Conservation (phyloP, 2,329 filamentous ascomycete genomes). For the Tricladium varicosporioides region DNA sequence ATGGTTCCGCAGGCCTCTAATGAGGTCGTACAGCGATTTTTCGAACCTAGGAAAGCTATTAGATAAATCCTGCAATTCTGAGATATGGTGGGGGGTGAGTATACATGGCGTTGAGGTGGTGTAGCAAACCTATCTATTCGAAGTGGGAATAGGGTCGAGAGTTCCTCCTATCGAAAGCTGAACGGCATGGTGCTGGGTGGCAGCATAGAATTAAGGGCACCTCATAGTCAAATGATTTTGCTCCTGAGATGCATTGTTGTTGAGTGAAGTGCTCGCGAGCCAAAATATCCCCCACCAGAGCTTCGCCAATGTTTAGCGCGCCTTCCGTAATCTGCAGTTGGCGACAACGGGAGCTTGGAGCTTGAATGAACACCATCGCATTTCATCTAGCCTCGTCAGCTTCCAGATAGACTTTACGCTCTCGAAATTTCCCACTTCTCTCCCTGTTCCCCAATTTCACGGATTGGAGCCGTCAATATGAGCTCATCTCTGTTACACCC, state of each 20-base stretch:
- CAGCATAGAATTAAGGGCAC: neutral
- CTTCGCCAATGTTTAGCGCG: neutral
- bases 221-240: neutral
- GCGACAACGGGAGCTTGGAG: neutral
- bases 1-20: conserved; percentile 90
- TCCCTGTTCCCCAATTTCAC: neutral
- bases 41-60: conserved; percentile 71
- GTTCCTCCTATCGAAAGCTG: neutral
- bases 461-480: conserved; percentile 39
- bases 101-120: conserved; percentile 9
- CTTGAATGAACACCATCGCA: neutral
- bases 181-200: conserved; percentile 2
- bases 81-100: neutral
- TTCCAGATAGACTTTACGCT: neutral
- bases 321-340: neutral
- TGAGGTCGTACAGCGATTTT: conserved; percentile 98
- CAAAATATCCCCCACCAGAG: neutral
- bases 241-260: neutral
- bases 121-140: neutral
- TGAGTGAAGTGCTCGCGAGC: neutral
- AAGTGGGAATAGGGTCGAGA: neutral
- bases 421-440: neutral
- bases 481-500: conserved; percentile 54
- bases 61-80: neutral
- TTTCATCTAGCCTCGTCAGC: neutral